These are phyloP conservation scores for Trametes versicolor DNA, from an alignment of 1,284 basidiomycete species.

Conservation along the genomic window DNA sequence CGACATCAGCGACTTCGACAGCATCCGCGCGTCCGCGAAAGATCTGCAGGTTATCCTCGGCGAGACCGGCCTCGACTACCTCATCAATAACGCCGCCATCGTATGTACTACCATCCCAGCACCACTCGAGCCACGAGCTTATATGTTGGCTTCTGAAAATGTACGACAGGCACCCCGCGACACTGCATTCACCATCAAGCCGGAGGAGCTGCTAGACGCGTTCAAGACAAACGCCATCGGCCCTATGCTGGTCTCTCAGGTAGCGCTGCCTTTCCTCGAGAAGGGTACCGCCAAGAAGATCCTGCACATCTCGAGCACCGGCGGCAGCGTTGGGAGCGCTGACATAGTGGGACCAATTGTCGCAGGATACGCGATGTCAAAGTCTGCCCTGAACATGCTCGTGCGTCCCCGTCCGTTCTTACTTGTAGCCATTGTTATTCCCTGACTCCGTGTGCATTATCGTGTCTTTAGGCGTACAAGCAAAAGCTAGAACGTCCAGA, in stretches of 20 bases:
- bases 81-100: conserved; percentile 51
- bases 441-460: neutral
- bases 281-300: conserved; percentile 1
- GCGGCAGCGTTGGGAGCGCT: neutral
- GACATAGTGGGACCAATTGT: neutral
- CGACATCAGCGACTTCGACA: conserved; percentile 40
- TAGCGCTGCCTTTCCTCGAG: neutral
- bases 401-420: neutral
- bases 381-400: conserved; percentile 9
- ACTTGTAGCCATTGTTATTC: too few relatives aligned
- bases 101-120: conserved; percentile 32
- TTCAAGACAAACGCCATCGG: neutral
- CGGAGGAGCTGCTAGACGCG: neutral
- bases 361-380: neutral
- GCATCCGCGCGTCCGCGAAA: neutral
- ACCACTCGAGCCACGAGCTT: neutral
- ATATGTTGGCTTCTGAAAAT: neutral
- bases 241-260: conserved; percentile 1
- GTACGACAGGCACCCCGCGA: neutral
- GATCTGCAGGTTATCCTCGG: conserved; percentile 9
- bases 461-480: conserved; percentile 41
- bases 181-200: conserved; percentile 2
- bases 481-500: conserved; percentile 39
- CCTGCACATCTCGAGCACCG: conserved; percentile 8
- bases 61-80: conserved; percentile 47